A percentile compares a stretch with the other conserved stretches of the same genome.
phyloP scores from a whole-genome alignment of 192 early-diverging fungal genomes.

The Lunasporangiospora selenospora region DNA sequence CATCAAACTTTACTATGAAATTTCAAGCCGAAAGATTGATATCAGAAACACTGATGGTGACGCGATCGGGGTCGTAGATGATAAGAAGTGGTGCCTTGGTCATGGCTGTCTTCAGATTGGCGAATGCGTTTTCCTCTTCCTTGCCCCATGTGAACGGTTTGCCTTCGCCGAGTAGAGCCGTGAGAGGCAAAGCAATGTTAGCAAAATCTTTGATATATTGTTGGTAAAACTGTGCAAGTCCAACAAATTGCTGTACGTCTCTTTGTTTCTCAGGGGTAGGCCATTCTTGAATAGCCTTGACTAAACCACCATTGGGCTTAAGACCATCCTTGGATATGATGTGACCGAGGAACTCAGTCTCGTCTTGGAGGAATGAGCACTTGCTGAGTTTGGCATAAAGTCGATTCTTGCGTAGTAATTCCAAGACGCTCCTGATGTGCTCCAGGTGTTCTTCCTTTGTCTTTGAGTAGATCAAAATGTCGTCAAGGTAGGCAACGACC shows the following conservation, averaged over 20 bases:
- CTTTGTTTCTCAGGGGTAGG: constrained; percentile 2
- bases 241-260: constrained; percentile 35
- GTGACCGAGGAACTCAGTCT: constrained; percentile 44
- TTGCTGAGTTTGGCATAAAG: constrained; percentile 27
- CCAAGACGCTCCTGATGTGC: constrained; percentile 18
- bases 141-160: too few relatives aligned
- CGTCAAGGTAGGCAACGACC: constrained; percentile 37
- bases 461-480: constrained; percentile 46
- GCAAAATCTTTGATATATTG: too few relatives aligned
- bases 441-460: constrained; percentile 26
- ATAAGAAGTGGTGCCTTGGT: too few relatives aligned
- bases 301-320: constrained; percentile 11
- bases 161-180: too few relatives aligned
- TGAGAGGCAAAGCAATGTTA: too few relatives aligned
- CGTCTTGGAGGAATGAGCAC: constrained; percentile 28
- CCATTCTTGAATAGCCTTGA: constrained; percentile 21
- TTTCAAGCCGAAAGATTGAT: too few relatives aligned
- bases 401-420: constrained; percentile 10
- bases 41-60: too few relatives aligned
- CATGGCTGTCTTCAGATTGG: too few relatives aligned
- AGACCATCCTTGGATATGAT: constrained; percentile 22
- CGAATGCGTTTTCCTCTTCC: too few relatives aligned
- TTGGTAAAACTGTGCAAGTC: too few relatives aligned
- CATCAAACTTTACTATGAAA: too few relatives aligned
- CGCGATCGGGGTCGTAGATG: too few relatives aligned